Percentiles rank a stretch among this genome's conserved stretches.
Evolutionary conservation across 2,329 filamentous ascomycete genomes (phyloP).

Genomic region (Penicillium sp.): DNA sequence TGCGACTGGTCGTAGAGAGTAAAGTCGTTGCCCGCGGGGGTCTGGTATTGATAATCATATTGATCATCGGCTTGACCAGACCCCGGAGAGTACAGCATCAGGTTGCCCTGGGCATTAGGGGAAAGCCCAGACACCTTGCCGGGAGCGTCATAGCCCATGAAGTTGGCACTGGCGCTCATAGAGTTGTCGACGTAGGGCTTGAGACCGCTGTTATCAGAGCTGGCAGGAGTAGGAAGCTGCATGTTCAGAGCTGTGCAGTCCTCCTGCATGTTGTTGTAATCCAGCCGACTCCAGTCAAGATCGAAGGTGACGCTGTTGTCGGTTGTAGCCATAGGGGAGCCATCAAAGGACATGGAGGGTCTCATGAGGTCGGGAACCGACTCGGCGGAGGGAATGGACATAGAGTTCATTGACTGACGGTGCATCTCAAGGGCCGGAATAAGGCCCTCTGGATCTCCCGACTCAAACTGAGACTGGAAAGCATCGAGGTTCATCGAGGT

Average conservation of each 20-base stretch:
- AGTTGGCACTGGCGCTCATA: slow-evolving; percentile 8
- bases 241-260: slow-evolving; percentile 28
- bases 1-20: slow-evolving; percentile 24
- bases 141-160: slow-evolving; percentile 10
- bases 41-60: slow-evolving; percentile 15
- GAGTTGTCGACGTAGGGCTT: slow-evolving; percentile 17
- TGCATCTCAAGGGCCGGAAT: slow-evolving; percentile 26
- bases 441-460: slow-evolving; percentile 28
- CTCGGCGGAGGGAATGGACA: slow-evolving; percentile 19
- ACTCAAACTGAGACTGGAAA: slow-evolving; percentile 30
- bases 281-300: slow-evolving; percentile 26
- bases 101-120: slow-evolving; percentile 26
- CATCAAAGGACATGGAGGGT: slow-evolving; percentile 19
- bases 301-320: slow-evolving; percentile 23
- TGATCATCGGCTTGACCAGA: slow-evolving; percentile 22
- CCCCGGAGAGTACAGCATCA: slow-evolving; percentile 31
- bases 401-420: slow-evolving; percentile 26
- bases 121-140: slow-evolving; percentile 24
- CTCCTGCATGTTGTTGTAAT: slow-evolving; percentile 19
- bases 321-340: slow-evolving; percentile 23
- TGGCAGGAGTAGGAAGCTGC: slow-evolving; percentile 22
- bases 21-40: slow-evolving; percentile 22
- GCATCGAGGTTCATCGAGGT: slow-evolving; percentile 23
- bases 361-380: slow-evolving; percentile 24
- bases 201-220: slow-evolving; percentile 7